These are phyloP conservation scores for Azolla pinnata DNA, from an alignment of 75 land plant genomes.

Conservation along the genomic window DNA sequence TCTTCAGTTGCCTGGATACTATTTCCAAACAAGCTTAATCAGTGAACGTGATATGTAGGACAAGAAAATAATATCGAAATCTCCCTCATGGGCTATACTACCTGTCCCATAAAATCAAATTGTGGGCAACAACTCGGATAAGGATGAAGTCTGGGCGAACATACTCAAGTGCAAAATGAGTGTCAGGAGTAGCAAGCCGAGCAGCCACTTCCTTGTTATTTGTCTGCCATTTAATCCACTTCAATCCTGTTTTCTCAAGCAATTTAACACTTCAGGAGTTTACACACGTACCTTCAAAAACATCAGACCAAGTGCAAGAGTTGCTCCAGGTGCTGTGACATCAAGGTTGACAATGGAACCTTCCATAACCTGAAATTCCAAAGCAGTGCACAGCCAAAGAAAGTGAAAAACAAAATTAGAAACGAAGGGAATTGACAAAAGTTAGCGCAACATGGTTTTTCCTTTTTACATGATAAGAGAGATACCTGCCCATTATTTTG, in stretches of 20 bases:
- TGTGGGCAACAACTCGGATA: conserved; percentile 89
- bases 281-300: conserved; percentile 69
- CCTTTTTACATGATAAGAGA: neutral
- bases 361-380: conserved; percentile 85
- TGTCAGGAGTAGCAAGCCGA: conserved; percentile 72
- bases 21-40: conserved; percentile 9
- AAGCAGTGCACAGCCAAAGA: too few relatives aligned
- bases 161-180: conserved; percentile 84
- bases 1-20: conserved; percentile 50
- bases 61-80: neutral
- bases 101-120: conserved; percentile 93
- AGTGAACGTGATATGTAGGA: neutral
- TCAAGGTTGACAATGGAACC: conserved; percentile 73
- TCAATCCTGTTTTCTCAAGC: too few relatives aligned
- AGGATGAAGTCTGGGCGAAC: conserved; percentile 96
- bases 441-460: conserved; percentile 4
- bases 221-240: too few relatives aligned
- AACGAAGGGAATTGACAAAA: too few relatives aligned
- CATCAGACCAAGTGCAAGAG: conserved; percentile 81
- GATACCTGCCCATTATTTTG: conserved; percentile 14
- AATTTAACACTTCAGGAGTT: too few relatives aligned
- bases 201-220: conserved; percentile 72
- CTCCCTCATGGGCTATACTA: too few relatives aligned
- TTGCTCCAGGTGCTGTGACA: conserved; percentile 98
- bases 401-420: too few relatives aligned